A percentile compares a stretch with the other conserved stretches of the same genome.
phyloP scores from a whole-genome alignment of 2,329 filamentous ascomycete species.

The Apiospora marii region DNA sequence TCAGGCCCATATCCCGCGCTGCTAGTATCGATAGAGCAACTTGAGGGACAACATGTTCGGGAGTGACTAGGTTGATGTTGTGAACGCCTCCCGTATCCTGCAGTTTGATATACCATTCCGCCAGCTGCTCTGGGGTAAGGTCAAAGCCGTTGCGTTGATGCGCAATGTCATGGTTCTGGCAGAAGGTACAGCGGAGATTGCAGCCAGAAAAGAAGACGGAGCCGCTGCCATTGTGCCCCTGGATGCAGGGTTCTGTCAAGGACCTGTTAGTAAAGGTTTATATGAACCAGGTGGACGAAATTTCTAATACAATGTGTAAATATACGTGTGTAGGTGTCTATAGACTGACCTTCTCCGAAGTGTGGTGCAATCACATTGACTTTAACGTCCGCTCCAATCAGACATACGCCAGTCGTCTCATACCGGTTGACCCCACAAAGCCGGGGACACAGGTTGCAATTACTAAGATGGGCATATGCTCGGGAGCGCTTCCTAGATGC shows the following conservation, averaged over 20 bases:
- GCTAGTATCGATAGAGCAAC: conserved; percentile 79
- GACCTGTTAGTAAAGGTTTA: not conserved
- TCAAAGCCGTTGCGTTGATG: conserved; percentile 85
- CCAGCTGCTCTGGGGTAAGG: conserved; percentile 79
- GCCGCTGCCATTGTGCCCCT: conserved; percentile 82
- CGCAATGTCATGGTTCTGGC: conserved; percentile 85
- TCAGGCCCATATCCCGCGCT: conserved; percentile 73
- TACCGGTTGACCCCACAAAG: conserved; percentile 83
- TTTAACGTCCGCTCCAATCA: conserved; percentile 79
- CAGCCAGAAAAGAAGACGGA: conserved; percentile 83
- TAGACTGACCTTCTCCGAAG: conserved; percentile 73
- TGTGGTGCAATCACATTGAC: conserved; percentile 88
- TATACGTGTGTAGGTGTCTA: not conserved
- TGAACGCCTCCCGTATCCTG: conserved; percentile 83
- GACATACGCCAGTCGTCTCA: conserved; percentile 78
- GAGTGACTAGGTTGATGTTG: conserved; percentile 88
- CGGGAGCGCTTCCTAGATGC: conserved; percentile 75
- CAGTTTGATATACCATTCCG: conserved; percentile 83
- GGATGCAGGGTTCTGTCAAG: conserved; percentile 75
- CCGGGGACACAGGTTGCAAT: conserved; percentile 84
- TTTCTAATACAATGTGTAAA: not conserved
- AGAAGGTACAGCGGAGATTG: conserved; percentile 78
- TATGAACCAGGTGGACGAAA: not conserved
- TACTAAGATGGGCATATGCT: conserved; percentile 77
- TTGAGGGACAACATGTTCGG: conserved; percentile 87